Percentiles rank a stretch among this genome's conserved stretches.
Evolutionary conservation across 495 filamentous ascomycete genomes (phyloP).

Genomic region (Parathielavia hyrcaniae): DNA sequence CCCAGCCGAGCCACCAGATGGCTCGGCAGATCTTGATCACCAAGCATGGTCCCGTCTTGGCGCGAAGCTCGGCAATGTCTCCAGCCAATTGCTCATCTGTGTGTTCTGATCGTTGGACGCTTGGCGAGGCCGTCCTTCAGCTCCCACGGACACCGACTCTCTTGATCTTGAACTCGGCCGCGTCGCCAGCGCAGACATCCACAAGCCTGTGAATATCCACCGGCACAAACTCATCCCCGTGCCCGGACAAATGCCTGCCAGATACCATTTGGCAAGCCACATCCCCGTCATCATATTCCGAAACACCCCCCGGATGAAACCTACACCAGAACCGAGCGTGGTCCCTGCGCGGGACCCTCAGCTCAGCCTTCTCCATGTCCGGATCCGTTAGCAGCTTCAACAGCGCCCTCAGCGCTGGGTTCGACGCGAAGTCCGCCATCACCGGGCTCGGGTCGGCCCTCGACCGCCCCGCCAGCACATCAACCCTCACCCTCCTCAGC

Average conservation of each 20-base stretch:
- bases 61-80: slow-evolving; percentile 6
- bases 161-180: slow-evolving; percentile 17
- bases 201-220: slow-evolving; percentile 15
- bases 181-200: slow-evolving; percentile 9
- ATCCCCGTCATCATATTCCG: not conserved
- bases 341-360: slow-evolving; percentile 23
- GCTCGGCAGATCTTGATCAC: slow-evolving; percentile 19
- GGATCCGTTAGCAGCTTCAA: slow-evolving; percentile 31
- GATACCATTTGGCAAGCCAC: not conserved
- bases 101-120: not conserved
- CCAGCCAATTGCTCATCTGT: not conserved
- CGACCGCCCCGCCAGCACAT: slow-evolving; percentile 12
- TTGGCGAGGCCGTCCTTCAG: not conserved
- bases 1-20: not conserved
- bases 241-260: not conserved
- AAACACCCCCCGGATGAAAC: slow-evolving; percentile 21
- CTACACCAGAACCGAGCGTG: slow-evolving; percentile 28
- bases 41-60: slow-evolving; percentile 21
- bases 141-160: slow-evolving; percentile 1
- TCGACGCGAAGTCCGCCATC: slow-evolving; percentile 14
- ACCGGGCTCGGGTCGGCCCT: too few relatives aligned
- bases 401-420: slow-evolving; percentile 28
- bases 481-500: slow-evolving; percentile 26
- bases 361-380: slow-evolving; percentile 24
- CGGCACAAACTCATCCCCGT: slow-evolving; percentile 7